A percentile compares a stretch with the other conserved stretches of the same genome.
Evolutionary conservation across 345 rosid species (phyloP).

Genomic region (Citrus sinensis): DNA sequence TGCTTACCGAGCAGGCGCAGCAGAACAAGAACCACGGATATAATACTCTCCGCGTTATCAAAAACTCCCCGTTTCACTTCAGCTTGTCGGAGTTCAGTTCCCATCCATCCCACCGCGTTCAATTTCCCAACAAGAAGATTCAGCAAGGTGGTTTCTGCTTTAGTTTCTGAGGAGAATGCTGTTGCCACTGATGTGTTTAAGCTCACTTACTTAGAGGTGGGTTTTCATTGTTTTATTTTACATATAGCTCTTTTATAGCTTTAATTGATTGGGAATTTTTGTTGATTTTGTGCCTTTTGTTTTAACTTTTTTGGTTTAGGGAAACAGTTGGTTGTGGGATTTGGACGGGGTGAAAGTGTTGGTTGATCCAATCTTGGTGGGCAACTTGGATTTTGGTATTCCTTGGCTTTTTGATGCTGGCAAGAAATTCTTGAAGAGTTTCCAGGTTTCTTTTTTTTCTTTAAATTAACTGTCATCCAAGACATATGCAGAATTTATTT

Average conservation of each 20-base stretch:
- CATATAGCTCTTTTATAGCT: background rate
- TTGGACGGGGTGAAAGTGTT: slow-evolving; percentile 58
- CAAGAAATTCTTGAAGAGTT: slow-evolving; percentile 64
- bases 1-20: slow-evolving; percentile 15
- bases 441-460: slow-evolving; percentile 46
- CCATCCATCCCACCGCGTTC: slow-evolving; percentile 18
- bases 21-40: slow-evolving; percentile 13
- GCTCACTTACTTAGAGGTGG: slow-evolving; percentile 85
- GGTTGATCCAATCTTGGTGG: slow-evolving; percentile 87
- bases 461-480: background rate
- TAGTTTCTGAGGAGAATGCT: slow-evolving; percentile 63
- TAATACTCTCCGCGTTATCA: slow-evolving; percentile 23
- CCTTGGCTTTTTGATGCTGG: slow-evolving; percentile 90
- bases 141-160: slow-evolving; percentile 38
- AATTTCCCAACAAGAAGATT: slow-evolving; percentile 34
- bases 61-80: slow-evolving; percentile 19
- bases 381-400: slow-evolving; percentile 92
- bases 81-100: slow-evolving; percentile 2
- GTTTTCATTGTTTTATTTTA: background rate
- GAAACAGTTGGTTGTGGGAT: slow-evolving; percentile 93
- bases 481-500: background rate
- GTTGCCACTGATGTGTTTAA: slow-evolving; percentile 50
- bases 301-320: slow-evolving; percentile 34
- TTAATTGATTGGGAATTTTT: background rate
- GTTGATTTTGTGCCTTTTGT: background rate